A percentile compares a stretch with the other conserved stretches of the same genome.
Evolutionary conservation across 176 grass and related monocot species (phyloP).

Genomic region (Zoysia pacifica): DNA sequence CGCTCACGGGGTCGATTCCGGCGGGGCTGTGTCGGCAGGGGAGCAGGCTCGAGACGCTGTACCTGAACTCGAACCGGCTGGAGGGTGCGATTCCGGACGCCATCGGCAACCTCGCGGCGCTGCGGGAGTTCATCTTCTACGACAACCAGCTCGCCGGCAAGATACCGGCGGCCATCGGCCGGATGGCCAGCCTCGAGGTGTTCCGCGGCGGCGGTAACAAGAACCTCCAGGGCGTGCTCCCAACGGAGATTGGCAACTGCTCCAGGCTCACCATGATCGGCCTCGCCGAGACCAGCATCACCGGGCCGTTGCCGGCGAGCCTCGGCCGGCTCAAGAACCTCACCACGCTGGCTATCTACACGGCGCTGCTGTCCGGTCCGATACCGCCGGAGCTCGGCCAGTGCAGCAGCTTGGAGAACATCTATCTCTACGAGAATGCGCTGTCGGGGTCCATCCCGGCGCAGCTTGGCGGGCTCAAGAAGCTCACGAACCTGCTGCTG

Average conservation of each 20-base stretch:
- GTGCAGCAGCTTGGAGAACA: constrained; percentile 57
- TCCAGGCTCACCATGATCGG: constrained; percentile 67
- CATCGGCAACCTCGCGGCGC: constrained; percentile 57
- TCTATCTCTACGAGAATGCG: constrained; percentile 82
- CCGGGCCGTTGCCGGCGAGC: constrained; percentile 57
- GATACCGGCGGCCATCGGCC: constrained; percentile 54
- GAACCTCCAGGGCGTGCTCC: constrained; percentile 62
- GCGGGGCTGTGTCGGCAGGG: constrained; percentile 46
- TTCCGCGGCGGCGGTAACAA: constrained; percentile 71
- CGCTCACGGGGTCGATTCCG: constrained; percentile 64
- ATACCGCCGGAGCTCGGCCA: constrained; percentile 66
- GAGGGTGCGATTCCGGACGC: constrained; percentile 58
- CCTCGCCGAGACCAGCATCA: constrained; percentile 77
- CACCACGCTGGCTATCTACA: constrained; percentile 74
- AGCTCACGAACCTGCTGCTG: constrained; percentile 65
- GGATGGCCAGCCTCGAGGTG: constrained; percentile 55
- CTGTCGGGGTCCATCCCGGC: constrained; percentile 74
- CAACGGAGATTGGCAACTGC: constrained; percentile 69
- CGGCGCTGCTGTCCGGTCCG: constrained; percentile 63
- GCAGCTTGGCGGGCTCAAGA: constrained; percentile 59
- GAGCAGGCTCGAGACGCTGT: constrained; percentile 57
- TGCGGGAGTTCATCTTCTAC: constrained; percentile 63
- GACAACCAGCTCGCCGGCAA: constrained; percentile 76
- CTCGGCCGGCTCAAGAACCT: constrained; percentile 67
- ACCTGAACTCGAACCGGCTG: constrained; percentile 70